Evolutionary conservation across 1,284 basidiomycete species (phyloP), one percentile per base, ranked within the genome.

Genomic region (Ganoderma sinense): DNA sequence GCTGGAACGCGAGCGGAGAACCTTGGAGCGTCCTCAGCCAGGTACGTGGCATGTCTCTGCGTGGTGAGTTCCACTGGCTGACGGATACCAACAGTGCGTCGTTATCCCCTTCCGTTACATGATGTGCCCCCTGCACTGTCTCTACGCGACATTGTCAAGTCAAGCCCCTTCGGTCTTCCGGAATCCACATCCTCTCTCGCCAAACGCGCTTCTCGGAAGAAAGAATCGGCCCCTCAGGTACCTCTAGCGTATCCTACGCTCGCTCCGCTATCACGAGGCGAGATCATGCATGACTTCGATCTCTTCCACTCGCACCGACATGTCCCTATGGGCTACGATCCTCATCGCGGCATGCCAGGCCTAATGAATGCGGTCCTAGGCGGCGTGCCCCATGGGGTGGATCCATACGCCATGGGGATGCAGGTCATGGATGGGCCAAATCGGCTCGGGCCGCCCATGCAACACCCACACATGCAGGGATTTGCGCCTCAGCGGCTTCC

Each of bases 1-100:
- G 65, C 80, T 97, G 36, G 95, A 97, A 78, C 86, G 95, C 68
- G 95, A 97, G 69, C 88, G 94, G 73, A 86, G 94, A 66, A 84
- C 86, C 0, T 74, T 90, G 2, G 95, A 96, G 75, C 85, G 90
- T n/a, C 92, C 93, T 20, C 88, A 87, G 43, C 91, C 92, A 65
- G 82, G 93, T 93, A 75, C 64, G 79, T 77, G 43, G 36, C 64
- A 41, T 29, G 29, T 7, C 20, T 0, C 40, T 40, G 11, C 45
- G 11, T 13, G n/a, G 16, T 39, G 36, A 60, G 36, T 39, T n/a
- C 8, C 26, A 8, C 68, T 18, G 45, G 39, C 65, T 36, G 16
- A 8, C 26, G 36, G 5, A 31, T 33, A 29, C 26, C 23, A 23
- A 16, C 64, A 81, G 83, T 73, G 39, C 80, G 80, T 43, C 79